Conservation (phyloP, 176 grass and related monocot species). For the Ampelocalamus luodianensis region DNA sequence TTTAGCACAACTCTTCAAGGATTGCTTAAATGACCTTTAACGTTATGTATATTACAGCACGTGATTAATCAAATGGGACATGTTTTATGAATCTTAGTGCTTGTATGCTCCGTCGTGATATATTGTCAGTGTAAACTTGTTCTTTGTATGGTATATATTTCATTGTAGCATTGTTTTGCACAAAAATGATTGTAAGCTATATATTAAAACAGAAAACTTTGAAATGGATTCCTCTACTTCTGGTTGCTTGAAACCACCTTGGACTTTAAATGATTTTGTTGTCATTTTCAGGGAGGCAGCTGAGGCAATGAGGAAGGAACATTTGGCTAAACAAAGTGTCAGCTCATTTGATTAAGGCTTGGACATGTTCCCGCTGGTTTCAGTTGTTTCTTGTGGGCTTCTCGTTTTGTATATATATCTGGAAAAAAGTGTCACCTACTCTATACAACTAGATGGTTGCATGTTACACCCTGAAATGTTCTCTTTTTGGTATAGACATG, state of each 20-base stretch:
- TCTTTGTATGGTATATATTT: background rate
- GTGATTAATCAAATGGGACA: background rate
- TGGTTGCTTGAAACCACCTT: background rate
- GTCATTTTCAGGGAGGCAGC: slow-evolving; percentile 32
- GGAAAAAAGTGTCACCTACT: too few species aligned
- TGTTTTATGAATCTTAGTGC: background rate
- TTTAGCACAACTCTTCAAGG: background rate
- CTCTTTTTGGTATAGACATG: background rate
- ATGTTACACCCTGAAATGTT: background rate
- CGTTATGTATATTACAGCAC: background rate
- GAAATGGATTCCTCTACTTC: background rate
- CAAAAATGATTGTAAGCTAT: background rate
- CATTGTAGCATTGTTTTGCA: background rate
- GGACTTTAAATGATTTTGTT: background rate
- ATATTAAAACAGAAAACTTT: background rate
- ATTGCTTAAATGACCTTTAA: background rate
- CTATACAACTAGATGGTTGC: too few species aligned
- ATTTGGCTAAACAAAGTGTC: slow-evolving; percentile 4
- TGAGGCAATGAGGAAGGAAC: slow-evolving; percentile 32
- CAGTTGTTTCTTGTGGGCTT: background rate
- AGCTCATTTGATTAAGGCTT: background rate
- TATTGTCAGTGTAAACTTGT: background rate
- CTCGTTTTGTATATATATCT: background rate
- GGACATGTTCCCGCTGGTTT: background rate
- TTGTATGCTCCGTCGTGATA: background rate